A percentile compares a stretch with the other conserved stretches of the same genome.
Conservation (phyloP, 2,329 filamentous ascomycete species). For the Penicillium psychrosexuale region DNA sequence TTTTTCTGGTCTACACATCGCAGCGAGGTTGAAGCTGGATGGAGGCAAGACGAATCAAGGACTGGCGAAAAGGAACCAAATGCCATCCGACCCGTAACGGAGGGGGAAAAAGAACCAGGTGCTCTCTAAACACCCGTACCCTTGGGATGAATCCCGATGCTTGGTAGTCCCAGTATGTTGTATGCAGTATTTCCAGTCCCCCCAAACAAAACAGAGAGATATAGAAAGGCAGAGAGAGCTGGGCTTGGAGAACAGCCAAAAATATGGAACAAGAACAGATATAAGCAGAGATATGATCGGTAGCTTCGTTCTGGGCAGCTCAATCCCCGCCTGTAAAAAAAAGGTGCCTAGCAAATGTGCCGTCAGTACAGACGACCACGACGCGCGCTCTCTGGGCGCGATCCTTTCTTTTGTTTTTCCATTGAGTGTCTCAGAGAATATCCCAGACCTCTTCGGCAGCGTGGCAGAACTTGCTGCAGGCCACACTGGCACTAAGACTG, state of each 20-base stretch:
- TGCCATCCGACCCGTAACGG: slow-evolving; percentile 27
- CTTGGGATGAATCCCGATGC: slow-evolving; percentile 12
- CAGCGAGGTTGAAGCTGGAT: slow-evolving; percentile 17
- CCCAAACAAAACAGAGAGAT: slow-evolving; percentile 9
- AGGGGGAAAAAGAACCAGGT: slow-evolving; percentile 3
- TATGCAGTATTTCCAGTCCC: slow-evolving; percentile 1
- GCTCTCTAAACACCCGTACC: slow-evolving; percentile 2
- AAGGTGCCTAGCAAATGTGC: slow-evolving; percentile 9
- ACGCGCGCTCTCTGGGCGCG: slow-evolving; percentile 13
- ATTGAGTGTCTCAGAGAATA: slow-evolving; percentile 63
- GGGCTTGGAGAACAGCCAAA: slow-evolving; percentile 2
- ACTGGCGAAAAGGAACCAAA: slow-evolving; percentile 32
- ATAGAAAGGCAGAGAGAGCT: background rate
- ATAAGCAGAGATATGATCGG: background rate
- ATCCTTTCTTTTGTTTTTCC: background rate
- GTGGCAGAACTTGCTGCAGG: slow-evolving; percentile 99
- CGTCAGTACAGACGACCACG: slow-evolving; percentile 7
- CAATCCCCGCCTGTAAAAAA: slow-evolving; percentile 13
- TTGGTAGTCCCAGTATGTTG: slow-evolving; percentile 3
- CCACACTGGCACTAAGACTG: slow-evolving; percentile 93
- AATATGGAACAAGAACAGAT: background rate
- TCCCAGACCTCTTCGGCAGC: slow-evolving; percentile 96
- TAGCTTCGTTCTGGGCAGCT: slow-evolving; percentile 1
- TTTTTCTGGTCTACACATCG: slow-evolving; percentile 25
- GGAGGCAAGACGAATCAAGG: slow-evolving; percentile 21